A percentile compares a stretch with the other conserved stretches of the same genome.
phyloP scores from a whole-genome alignment of 306 rosid genomes.

The Cucurbita ficifolia region DNA sequence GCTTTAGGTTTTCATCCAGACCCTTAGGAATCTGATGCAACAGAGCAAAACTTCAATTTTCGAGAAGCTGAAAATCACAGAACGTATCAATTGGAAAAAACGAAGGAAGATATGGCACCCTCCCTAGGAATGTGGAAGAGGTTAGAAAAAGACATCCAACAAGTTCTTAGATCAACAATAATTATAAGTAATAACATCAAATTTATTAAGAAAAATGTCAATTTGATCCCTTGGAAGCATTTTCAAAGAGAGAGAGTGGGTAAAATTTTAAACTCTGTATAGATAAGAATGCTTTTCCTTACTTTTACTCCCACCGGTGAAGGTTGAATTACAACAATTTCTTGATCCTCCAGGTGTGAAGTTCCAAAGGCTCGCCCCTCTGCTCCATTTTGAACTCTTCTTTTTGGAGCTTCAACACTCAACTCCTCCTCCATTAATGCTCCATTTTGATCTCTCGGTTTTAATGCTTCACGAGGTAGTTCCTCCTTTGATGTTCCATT shows the following conservation, averaged over 20 bases:
- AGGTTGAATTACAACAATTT: conserved; percentile 8
- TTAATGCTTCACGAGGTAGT: not conserved
- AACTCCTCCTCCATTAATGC: not conserved
- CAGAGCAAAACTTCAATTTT: not conserved
- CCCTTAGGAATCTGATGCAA: conserved; percentile 19
- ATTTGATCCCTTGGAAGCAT: not conserved
- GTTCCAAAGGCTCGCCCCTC: not conserved
- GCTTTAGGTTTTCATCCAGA: conserved; percentile 14
- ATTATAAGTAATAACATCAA: not conserved
- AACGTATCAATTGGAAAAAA: not conserved
- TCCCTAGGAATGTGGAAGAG: not conserved
- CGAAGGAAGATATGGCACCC: not conserved
- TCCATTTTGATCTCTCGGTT: conserved; percentile 3
- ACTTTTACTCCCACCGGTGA: conserved; percentile 25
- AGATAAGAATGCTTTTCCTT: conserved; percentile 16
- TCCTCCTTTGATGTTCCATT: not conserved
- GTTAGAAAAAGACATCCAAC: not conserved
- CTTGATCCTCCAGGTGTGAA: not conserved
- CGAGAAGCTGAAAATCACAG: not conserved
- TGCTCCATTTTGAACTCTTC: not conserved
- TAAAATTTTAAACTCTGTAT: not conserved
- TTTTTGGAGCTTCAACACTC: not conserved
- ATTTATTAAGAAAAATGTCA: not conserved
- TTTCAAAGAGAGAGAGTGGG: not conserved
- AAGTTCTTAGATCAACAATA: not conserved